Percentiles rank a stretch among this genome's conserved stretches.
These are phyloP conservation scores for Fusarium domesticum DNA, from an alignment of 2,329 filamentous ascomycete species.

Conservation along the genomic window DNA sequence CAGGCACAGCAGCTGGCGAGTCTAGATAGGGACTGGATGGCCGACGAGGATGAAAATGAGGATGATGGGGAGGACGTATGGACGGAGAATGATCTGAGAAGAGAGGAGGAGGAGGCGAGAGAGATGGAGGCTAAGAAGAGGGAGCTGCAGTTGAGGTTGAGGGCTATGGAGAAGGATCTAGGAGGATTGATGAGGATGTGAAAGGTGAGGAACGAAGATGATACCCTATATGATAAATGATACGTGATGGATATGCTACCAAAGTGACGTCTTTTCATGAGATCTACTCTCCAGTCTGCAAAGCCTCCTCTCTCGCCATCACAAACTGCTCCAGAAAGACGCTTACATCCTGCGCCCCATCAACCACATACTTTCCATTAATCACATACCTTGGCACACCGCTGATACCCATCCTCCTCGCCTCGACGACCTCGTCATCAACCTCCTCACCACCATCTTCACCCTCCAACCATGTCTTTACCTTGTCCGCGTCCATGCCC, in stretches of 20 bases:
- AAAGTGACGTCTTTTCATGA: not conserved
- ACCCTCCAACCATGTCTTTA: conserved; percentile 51
- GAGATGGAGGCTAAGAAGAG: conserved; percentile 56
- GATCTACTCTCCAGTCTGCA: conserved; percentile 1
- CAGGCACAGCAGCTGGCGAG: conserved; percentile 71
- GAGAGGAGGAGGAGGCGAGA: conserved; percentile 65
- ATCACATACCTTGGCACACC: conserved; percentile 77
- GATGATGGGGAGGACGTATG: conserved; percentile 48
- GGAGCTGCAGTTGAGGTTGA: conserved; percentile 52
- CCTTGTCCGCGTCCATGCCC: conserved; percentile 52
- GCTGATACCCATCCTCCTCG: conserved; percentile 50
- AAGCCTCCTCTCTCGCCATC: conserved; percentile 39
- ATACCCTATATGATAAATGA: conserved; percentile 20
- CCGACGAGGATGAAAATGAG: conserved; percentile 52
- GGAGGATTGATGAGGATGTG: conserved; percentile 54
- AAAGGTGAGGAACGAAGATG: conserved; percentile 15
- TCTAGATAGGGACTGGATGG: conserved; percentile 65
- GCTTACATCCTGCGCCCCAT: conserved; percentile 68
- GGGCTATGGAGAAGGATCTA: conserved; percentile 54
- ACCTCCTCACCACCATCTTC: conserved; percentile 56
- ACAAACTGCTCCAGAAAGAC: conserved; percentile 66
- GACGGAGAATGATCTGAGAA: conserved; percentile 66
- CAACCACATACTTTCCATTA: conserved; percentile 63
- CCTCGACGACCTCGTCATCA: conserved; percentile 52
- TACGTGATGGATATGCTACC: not conserved